These are phyloP conservation scores for Stromatinia cepivora DNA, from an alignment of 2,329 filamentous ascomycete genomes.

Conservation along the genomic window DNA sequence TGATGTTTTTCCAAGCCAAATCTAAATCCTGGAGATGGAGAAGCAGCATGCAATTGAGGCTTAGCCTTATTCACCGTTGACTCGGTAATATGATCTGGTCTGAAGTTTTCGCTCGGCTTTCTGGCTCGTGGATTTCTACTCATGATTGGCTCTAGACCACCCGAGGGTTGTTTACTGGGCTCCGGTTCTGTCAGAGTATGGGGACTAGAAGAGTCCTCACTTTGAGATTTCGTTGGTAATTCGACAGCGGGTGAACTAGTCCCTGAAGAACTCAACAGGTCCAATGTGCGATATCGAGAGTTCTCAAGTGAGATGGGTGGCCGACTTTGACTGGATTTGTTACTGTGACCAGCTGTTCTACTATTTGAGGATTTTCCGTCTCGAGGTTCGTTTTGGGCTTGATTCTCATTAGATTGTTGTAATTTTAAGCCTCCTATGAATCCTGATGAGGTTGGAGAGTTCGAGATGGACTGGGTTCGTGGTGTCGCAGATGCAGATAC, in stretches of 20 bases:
- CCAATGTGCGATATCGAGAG: conserved; percentile 17
- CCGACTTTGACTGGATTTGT: conserved; percentile 4
- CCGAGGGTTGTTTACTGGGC: neutral
- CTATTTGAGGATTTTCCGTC: conserved; percentile 3
- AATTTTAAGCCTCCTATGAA: conserved; percentile 41
- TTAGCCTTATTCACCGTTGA: conserved; percentile 3
- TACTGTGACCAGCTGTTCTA: conserved; percentile 1
- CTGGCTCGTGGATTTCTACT: conserved; percentile 12
- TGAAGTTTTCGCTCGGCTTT: conserved; percentile 1
- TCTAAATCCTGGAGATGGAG: conserved; percentile 20
- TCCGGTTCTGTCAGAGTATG: neutral
- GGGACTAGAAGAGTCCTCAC: conserved; percentile 1
- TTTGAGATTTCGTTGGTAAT: neutral
- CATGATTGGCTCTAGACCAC: conserved; percentile 18
- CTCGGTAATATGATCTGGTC: neutral
- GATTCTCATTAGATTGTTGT: conserved; percentile 33
- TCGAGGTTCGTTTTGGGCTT: conserved; percentile 27
- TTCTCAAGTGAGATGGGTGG: conserved; percentile 19
- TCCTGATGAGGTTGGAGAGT: conserved; percentile 20
- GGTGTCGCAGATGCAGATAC: conserved; percentile 3
- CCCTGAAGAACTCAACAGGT: neutral
- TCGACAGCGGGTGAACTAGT: neutral
- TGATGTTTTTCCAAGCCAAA: conserved; percentile 10
- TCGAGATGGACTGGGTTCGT: conserved; percentile 1
- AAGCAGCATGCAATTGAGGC: neutral